phyloP scores from a whole-genome alignment of 2,329 filamentous ascomycete species.

The Monascus ruber region DNA sequence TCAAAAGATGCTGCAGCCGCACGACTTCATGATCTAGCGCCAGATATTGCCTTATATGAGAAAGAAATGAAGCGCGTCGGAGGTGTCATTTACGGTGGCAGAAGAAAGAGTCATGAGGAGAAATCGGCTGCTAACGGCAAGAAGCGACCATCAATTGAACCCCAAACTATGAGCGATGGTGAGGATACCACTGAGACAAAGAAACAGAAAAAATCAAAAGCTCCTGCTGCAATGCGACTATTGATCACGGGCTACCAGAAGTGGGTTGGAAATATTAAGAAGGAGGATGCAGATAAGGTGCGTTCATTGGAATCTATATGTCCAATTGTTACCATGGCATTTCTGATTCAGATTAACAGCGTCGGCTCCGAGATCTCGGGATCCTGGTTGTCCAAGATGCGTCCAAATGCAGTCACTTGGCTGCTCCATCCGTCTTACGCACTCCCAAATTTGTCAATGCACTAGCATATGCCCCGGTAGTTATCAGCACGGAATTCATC shows the following conservation, averaged over 20 bases:
- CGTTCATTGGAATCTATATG: conserved; percentile 19
- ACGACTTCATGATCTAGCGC: conserved; percentile 62
- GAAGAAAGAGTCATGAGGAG: conserved; percentile 34
- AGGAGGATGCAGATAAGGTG: conserved; percentile 73
- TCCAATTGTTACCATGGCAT: conserved; percentile 2
- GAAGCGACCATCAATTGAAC: conserved; percentile 36
- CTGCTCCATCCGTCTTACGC: conserved; percentile 73
- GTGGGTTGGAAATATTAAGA: conserved; percentile 63
- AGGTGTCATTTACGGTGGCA: conserved; percentile 50
- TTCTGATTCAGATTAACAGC: conserved; percentile 37
- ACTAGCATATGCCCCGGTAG: conserved; percentile 64
- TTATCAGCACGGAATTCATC: conserved; percentile 69
- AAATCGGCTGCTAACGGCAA: conserved; percentile 20
- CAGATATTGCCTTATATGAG: conserved; percentile 81
- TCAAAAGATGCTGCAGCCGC: conserved; percentile 79
- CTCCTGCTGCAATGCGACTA: conserved; percentile 61
- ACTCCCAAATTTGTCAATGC: conserved; percentile 91
- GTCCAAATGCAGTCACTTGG: conserved; percentile 69
- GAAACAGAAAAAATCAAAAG: conserved; percentile 49
- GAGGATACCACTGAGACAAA: conserved; percentile 49
- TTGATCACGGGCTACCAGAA: conserved; percentile 73
- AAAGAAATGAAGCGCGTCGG: conserved; percentile 81
- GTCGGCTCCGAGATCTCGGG: conserved; percentile 69
- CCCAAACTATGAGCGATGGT: conserved; percentile 36
- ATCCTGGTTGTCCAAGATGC: conserved; percentile 69